A percentile compares a stretch with the other conserved stretches of the same genome.
Evolutionary conservation across 2,329 filamentous ascomycete species (phyloP).

Genomic region (Colletotrichum viniferum): DNA sequence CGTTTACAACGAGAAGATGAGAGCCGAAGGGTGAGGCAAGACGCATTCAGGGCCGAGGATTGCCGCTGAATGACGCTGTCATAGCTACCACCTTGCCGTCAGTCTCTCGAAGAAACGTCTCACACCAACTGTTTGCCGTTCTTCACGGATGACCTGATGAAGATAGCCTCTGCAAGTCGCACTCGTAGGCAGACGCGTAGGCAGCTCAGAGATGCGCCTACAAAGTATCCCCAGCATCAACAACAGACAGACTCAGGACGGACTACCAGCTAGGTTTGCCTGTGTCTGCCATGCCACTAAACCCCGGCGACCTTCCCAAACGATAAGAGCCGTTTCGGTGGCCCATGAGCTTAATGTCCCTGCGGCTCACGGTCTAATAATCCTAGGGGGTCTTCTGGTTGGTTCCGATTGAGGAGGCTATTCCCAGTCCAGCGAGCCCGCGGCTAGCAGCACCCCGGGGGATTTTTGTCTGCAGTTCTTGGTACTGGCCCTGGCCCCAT

Average conservation of each 20-base stretch:
- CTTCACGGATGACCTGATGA: not conserved
- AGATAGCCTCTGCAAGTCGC: not conserved
- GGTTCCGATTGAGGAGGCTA: not conserved
- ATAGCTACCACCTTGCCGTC: not conserved
- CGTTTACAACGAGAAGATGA: not conserved
- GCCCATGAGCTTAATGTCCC: conserved; percentile 20
- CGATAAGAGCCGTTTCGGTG: conserved; percentile 17
- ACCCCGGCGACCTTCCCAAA: conserved; percentile 9
- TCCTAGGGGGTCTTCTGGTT: not conserved
- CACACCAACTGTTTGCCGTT: not conserved
- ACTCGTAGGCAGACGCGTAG: not conserved
- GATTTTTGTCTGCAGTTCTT: conserved; percentile 23
- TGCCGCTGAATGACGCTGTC: not conserved
- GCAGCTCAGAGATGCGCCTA: not conserved
- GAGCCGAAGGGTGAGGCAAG: not conserved
- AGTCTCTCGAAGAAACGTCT: not conserved
- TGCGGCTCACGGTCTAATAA: not conserved
- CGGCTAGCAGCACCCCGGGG: conserved; percentile 7
- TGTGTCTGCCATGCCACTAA: not conserved
- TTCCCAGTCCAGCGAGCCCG: not conserved
- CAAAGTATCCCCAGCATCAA: not conserved
- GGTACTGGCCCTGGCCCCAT: conserved; percentile 6
- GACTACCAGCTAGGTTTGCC: not conserved
- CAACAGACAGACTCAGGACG: not conserved
- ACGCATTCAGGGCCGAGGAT: not conserved